Evolutionary conservation across 768 basidiomycete species (phyloP).

Genomic region (Mycena floridula): DNA sequence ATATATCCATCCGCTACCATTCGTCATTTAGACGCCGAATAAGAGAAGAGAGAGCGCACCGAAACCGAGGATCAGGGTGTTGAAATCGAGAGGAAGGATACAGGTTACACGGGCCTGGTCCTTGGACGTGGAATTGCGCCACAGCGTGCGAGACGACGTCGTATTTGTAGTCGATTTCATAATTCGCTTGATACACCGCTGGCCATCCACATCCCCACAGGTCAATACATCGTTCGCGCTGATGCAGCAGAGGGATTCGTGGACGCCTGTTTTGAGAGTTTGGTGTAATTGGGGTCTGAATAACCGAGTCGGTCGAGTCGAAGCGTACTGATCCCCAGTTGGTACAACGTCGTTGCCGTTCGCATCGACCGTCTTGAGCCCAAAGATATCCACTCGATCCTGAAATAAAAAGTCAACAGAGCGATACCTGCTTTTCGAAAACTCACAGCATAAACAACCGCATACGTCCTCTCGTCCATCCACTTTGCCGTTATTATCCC

Average conservation of each 20-base stretch:
- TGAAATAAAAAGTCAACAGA: constrained; percentile 12
- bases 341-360: constrained; percentile 26
- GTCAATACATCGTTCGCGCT: too few species aligned
- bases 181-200: too few species aligned
- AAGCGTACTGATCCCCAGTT: too few species aligned
- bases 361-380: constrained; percentile 25
- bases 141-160: background rate
- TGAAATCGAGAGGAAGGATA: constrained; percentile 50
- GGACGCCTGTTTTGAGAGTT: background rate
- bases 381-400: constrained; percentile 35
- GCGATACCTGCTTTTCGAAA: background rate
- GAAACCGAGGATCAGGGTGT: constrained; percentile 56
- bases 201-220: too few species aligned
- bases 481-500: constrained; percentile 28
- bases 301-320: background rate
- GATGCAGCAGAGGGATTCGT: too few species aligned
- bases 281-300: background rate
- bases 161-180: too few species aligned
- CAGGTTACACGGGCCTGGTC: constrained; percentile 22
- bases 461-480: constrained; percentile 33
- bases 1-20: constrained; percentile 44
- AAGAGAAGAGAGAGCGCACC: constrained; percentile 31
- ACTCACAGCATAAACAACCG: constrained; percentile 32
- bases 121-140: background rate
- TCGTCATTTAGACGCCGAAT: constrained; percentile 15